Percentiles rank a stretch among this genome's conserved stretches.
Evolutionary conservation across 1,284 basidiomycete genomes (phyloP).

Genomic region (Ceraceosorus guamensis): DNA sequence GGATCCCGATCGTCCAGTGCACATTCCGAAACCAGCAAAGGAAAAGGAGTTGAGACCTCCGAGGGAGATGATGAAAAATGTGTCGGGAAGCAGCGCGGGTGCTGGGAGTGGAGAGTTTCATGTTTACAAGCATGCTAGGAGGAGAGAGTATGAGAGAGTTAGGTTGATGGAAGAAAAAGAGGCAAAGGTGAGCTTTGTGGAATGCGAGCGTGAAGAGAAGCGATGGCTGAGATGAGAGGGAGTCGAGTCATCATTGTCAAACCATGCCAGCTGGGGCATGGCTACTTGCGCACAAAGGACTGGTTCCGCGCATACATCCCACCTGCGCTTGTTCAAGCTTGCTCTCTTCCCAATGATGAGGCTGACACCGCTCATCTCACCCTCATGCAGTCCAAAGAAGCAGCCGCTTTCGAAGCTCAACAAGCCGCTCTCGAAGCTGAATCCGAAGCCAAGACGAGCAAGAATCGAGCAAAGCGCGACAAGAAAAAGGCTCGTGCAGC

Average conservation of each 20-base stretch:
- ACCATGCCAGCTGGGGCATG: not conserved
- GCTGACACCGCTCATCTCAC: no score
- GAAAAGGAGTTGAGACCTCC: conserved; percentile 31
- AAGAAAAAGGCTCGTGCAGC: conserved; percentile 26
- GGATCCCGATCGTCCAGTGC: conserved; percentile 31
- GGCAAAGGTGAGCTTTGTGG: conserved; percentile 59
- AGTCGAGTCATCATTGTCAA: not conserved
- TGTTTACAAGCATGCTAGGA: conserved; percentile 89
- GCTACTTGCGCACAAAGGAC: not conserved
- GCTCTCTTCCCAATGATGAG: no score
- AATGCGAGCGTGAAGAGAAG: not conserved
- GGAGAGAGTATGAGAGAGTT: conserved; percentile 89
- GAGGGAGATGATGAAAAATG: conserved; percentile 70
- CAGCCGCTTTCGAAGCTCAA: conserved; percentile 25
- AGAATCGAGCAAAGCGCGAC: conserved; percentile 41
- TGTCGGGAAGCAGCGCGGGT: conserved; percentile 44
- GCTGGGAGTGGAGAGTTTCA: conserved; percentile 55
- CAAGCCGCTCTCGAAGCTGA: conserved; percentile 14
- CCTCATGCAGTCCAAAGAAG: conserved; percentile 18
- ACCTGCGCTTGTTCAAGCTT: no score
- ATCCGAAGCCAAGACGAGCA: conserved; percentile 48
- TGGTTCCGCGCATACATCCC: no score
- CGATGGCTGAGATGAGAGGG: not conserved
- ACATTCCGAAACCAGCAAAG: conserved; percentile 22
- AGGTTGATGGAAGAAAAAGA: conserved; percentile 79